Conservation (phyloP, 2,329 filamentous ascomycete genomes). For the Paramyrothecium roridum region DNA sequence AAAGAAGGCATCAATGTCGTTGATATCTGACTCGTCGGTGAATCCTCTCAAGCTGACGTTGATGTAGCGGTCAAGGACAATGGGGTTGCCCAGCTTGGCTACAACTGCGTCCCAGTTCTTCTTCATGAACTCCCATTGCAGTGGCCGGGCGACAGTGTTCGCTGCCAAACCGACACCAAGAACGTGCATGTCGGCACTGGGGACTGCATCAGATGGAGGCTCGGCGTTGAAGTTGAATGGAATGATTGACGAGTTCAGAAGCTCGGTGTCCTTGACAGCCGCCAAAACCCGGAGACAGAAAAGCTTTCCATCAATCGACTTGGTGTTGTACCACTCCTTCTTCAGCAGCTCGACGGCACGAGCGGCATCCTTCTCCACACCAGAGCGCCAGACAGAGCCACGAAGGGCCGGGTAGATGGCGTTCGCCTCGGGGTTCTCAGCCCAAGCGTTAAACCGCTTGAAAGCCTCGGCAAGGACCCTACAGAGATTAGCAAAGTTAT, state of each 20-base stretch:
- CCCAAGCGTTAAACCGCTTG: conserved; percentile 78
- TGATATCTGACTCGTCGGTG: conserved; percentile 63
- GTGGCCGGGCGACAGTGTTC: conserved; percentile 69
- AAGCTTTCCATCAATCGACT: conserved; percentile 87
- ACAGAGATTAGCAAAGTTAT: conserved; percentile 15
- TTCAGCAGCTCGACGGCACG: conserved; percentile 71
- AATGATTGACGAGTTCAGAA: conserved; percentile 65
- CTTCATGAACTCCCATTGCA: conserved; percentile 85
- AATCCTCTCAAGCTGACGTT: conserved; percentile 77
- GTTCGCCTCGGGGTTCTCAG: conserved; percentile 61
- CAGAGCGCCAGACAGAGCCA: conserved; percentile 74
- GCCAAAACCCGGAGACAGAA: conserved; percentile 77
- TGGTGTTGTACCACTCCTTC: conserved; percentile 78
- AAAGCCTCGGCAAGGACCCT: conserved; percentile 71
- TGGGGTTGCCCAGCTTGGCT: conserved; percentile 74
- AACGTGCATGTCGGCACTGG: conserved; percentile 83
- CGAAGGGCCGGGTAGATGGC: conserved; percentile 81
- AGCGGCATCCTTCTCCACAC: conserved; percentile 66
- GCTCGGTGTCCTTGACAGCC: conserved; percentile 62
- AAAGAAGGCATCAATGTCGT: conserved; percentile 85
- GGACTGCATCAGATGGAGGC: conserved; percentile 61
- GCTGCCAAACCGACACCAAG: conserved; percentile 69
- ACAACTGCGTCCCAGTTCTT: conserved; percentile 75
- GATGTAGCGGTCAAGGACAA: conserved; percentile 87
- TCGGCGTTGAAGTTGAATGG: conserved; percentile 75